phyloP scores from a whole-genome alignment of 805 yeast species.

The Teunomyces lycoperdinae region DNA sequence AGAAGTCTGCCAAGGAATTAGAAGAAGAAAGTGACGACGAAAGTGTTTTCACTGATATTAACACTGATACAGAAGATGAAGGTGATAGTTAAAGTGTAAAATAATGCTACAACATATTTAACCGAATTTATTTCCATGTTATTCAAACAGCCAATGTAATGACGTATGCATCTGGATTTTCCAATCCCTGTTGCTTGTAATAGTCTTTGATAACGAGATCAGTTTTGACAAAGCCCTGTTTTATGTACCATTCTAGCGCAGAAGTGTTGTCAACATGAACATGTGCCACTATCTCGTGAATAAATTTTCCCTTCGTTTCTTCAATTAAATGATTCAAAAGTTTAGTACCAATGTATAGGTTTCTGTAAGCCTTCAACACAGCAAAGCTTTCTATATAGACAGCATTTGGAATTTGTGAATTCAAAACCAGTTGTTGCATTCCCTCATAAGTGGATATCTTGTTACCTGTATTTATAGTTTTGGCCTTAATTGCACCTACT shows the following conservation, averaged over 20 bases:
- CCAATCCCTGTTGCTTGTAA: conserved; percentile 45
- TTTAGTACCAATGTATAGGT: conserved; percentile 58
- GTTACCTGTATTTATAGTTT: conserved; percentile 42
- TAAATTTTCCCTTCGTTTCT: conserved; percentile 51
- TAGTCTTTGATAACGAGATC: conserved; percentile 39
- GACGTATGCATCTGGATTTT: conserved; percentile 47
- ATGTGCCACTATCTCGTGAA: conserved; percentile 53
- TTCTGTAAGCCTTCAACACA: conserved; percentile 62
- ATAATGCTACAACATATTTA: not conserved
- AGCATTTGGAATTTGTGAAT: conserved; percentile 42
- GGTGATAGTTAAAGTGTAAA: conserved; percentile 12
- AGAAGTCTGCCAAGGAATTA: conserved; percentile 21
- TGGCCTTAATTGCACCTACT: conserved; percentile 72
- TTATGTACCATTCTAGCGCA: conserved; percentile 50
- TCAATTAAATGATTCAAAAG: conserved; percentile 57
- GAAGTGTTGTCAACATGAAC: conserved; percentile 45
- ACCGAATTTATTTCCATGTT: not conserved
- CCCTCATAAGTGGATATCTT: conserved; percentile 26
- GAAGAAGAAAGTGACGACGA: conserved; percentile 37
- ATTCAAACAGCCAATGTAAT: conserved; percentile 13
- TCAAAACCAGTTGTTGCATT: conserved; percentile 18
- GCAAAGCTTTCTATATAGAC: conserved; percentile 67
- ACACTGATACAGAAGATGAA: conserved; percentile 46
- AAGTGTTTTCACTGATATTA: conserved; percentile 43
- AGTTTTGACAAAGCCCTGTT: conserved; percentile 45